These are phyloP conservation scores for Smithsoniella earleae DNA, from an alignment of 163 green algal genomes.

Conservation along the genomic window DNA sequence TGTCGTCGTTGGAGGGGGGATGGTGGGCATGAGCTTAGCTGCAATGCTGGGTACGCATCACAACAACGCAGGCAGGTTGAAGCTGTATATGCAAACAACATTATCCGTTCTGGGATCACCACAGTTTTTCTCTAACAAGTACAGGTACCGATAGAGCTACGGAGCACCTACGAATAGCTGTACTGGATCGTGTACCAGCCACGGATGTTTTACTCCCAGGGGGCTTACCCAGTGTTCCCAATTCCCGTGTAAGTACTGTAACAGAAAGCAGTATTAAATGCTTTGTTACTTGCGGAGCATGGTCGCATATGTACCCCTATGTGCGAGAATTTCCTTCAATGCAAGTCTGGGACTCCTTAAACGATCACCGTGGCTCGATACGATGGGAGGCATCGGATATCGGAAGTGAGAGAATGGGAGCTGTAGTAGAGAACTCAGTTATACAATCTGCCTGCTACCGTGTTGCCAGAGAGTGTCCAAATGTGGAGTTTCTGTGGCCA, in stretches of 20 bases:
- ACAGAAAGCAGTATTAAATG: conserved; percentile 54
- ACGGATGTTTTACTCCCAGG: background rate
- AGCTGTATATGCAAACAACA: background rate
- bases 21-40: conserved; percentile 64
- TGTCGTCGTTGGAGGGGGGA: conserved; percentile 61
- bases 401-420: conserved; percentile 47
- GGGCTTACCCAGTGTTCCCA: conserved; percentile 35
- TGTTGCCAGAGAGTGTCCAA: conserved; percentile 25
- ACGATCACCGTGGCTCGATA: conserved; percentile 48
- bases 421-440: conserved; percentile 62
- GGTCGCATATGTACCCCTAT: conserved; percentile 61
- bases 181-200: conserved; percentile 43
- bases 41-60: conserved; percentile 48
- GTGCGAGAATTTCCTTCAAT: background rate
- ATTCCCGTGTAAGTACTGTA: conserved; percentile 68
- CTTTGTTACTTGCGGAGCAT: conserved; percentile 52
- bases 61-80: background rate
- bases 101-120: background rate
- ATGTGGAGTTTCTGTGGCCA: conserved; percentile 43
- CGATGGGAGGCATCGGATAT: conserved; percentile 47
- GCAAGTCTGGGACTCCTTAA: conserved; percentile 63
- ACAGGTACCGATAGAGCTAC: conserved; percentile 57
- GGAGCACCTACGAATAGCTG: conserved; percentile 41
- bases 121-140: background rate
- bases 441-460: conserved; percentile 48